Base-by-base conservation (phyloP, 345 rosid species). In the Eutrema japonicum region DNA sequence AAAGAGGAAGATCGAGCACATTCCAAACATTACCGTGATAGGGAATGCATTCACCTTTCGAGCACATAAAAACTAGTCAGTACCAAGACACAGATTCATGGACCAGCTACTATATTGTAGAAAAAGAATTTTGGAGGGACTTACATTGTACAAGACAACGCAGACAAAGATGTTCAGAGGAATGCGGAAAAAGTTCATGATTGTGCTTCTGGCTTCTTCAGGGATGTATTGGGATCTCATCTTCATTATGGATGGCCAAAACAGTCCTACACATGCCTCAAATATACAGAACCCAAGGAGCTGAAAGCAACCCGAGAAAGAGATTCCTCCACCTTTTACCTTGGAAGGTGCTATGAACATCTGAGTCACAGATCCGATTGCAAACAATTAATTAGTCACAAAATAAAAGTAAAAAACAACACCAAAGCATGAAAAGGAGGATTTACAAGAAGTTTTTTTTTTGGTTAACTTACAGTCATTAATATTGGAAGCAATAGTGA, bases 221-320 rank as follows among this genome's bases (percentile, higher is more conserved):
- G 99, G 98, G 64, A 95, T 95, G 84, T 92, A 95, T 68, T 95
- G 99, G 56, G 98, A 92, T 78, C 99, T 85, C 99, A 95, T 95
- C 83, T 95, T 95, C 99, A 95, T 92, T 29, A 95, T 95, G 56
- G 98, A 95, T 69, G 99, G 99, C 98, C 99, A 95, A 84, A 95
- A 95, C 74, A 92, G 78, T 37, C 99, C 98, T 9, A 90, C 99
- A 83, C 99, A 95, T 5, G 92, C 84, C 89, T 95, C 99, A 76
- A 95, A 95, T 41, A 85, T 77, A 64, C 99, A 95, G 84, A 95
- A 95, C 43, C 98, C 98, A 53, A 92, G 85, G 45, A 95, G 91
- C 86, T 90, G 92, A 67, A 92, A 69, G 71, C 85, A 92, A 46
- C 94, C 97, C 0, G 96, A 59, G 83, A 88, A 87, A 22, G 97